These are phyloP conservation scores for Cucumis sativus DNA, from an alignment of 306 rosid species.

Conservation along the genomic window Cucumber_9930_V3 NC_026656.2:9935501-9936000, in stretches of 20 bases:
- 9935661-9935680: background rate
- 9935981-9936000: background rate
- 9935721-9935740: background rate
- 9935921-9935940: background rate
- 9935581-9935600: background rate
- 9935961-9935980: background rate
- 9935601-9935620: background rate
- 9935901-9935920: background rate
- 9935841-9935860: background rate
- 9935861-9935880: background rate
- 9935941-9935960: background rate
- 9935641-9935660: too few relatives aligned
- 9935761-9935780: background rate
- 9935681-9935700: background rate
- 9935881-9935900: background rate
- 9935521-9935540: background rate
- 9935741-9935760: background rate
- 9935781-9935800: background rate
- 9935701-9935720: background rate
- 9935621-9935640: background rate
- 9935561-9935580: background rate
- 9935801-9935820: background rate
- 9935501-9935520: background rate
- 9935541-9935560: background rate
- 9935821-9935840: background rate